Conservation (phyloP, 768 basidiomycete species). For the Ramaria rubella region DNA sequence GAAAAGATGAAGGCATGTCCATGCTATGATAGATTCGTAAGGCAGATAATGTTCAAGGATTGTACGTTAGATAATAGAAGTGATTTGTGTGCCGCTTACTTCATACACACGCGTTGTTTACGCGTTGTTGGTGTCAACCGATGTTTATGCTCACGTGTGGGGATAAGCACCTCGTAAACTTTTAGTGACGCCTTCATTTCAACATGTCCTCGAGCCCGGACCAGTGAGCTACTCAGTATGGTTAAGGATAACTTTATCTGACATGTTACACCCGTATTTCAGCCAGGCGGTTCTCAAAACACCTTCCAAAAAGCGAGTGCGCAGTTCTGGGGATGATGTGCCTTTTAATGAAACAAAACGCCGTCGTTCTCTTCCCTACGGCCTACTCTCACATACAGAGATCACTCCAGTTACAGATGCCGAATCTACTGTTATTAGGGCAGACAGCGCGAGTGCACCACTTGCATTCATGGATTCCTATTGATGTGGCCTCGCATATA, state of each 20-base stretch:
- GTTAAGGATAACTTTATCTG: neutral
- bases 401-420: neutral
- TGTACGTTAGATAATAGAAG: too few species aligned
- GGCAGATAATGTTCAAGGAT: too few species aligned
- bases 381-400: neutral
- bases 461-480: neutral
- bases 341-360: neutral
- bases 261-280: neutral
- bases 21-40: too few species aligned
- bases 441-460: neutral
- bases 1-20: too few species aligned
- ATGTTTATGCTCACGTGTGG: neutral
- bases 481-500: neutral
- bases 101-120: neutral
- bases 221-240: too few species aligned
- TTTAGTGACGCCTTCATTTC: too few species aligned
- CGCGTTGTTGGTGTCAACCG: neutral
- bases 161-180: too few species aligned
- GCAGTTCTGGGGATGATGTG: neutral
- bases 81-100: too few species aligned
- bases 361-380: neutral
- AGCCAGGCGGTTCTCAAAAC: neutral
- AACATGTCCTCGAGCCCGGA: neutral
- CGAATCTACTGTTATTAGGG: neutral
- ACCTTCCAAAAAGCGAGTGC: neutral